These are phyloP conservation scores for Ophiostoma novo-ulmi DNA, from an alignment of 2,329 filamentous ascomycete genomes.

Conservation along the genomic window DNA sequence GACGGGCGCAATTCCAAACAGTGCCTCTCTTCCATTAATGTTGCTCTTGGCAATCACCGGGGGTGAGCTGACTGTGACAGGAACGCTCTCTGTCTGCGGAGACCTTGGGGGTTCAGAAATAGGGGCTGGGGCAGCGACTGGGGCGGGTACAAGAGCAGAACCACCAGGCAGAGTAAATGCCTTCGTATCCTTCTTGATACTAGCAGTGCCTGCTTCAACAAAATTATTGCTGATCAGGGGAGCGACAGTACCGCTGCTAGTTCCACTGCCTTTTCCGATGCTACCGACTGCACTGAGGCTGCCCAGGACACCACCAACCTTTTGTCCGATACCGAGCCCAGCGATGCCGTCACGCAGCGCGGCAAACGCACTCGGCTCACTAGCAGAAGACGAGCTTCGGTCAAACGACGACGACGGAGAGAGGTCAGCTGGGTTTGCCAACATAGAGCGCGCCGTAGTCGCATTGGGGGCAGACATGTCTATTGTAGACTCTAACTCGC, in stretches of 20 bases:
- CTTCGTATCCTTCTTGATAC: neutral
- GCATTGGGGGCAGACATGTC: slow-evolving; percentile 12
- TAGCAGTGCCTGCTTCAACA: neutral
- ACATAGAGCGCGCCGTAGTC: slow-evolving; percentile 24
- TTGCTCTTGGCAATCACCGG: slow-evolving; percentile 15
- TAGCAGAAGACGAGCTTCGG: slow-evolving; percentile 24
- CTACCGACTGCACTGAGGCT: slow-evolving; percentile 24
- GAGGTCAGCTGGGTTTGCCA: slow-evolving; percentile 22
- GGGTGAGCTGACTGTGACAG: neutral
- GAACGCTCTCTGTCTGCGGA: neutral
- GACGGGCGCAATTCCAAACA: slow-evolving; percentile 20
- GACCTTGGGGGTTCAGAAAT: neutral
- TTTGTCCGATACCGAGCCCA: slow-evolving; percentile 27
- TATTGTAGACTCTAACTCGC: slow-evolving; percentile 20
- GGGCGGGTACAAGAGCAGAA: neutral
- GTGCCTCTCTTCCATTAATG: slow-evolving; percentile 20
- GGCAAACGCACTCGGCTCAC: slow-evolving; percentile 27
- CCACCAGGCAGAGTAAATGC: neutral
- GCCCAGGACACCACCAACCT: slow-evolving; percentile 28
- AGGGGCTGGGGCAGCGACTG: neutral
- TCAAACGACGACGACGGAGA: slow-evolving; percentile 18
- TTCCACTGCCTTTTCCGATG: slow-evolving; percentile 25
- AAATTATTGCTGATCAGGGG: neutral
- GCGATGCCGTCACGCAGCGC: slow-evolving; percentile 28
- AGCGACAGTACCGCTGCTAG: neutral